These are phyloP conservation scores for Scheffersomyces quercinus DNA, from an alignment of 1,139 yeast genomes.

Conservation along the genomic window DNA sequence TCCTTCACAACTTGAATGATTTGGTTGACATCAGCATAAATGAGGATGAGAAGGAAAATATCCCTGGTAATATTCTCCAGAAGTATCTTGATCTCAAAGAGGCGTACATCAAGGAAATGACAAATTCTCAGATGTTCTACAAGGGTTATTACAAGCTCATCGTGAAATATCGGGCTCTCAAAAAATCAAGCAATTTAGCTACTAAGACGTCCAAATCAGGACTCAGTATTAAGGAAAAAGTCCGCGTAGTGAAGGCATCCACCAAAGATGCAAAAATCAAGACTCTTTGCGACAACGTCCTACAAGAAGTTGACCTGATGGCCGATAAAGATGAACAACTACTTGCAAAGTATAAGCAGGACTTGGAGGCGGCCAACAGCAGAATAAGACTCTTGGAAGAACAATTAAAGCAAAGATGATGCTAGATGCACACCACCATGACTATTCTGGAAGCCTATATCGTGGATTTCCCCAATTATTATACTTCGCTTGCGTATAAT, in stretches of 20 bases:
- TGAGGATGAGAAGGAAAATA: constrained; percentile 12
- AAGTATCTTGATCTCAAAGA: constrained; percentile 32
- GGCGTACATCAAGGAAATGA: constrained; percentile 33
- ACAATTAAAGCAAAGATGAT: not conserved
- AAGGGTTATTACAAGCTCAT: constrained; percentile 42
- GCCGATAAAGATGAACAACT: constrained; percentile 10
- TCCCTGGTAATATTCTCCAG: constrained; percentile 12
- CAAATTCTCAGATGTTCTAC: constrained; percentile 30
- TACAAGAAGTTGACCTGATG: constrained; percentile 21
- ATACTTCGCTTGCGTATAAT: too few species aligned
- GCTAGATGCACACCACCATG: too few species aligned
- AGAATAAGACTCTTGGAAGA: constrained; percentile 15
- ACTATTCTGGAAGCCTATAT: too few species aligned
- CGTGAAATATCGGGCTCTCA: constrained; percentile 41
- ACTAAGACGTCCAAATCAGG: constrained; percentile 2
- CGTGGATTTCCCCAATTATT: too few species aligned
- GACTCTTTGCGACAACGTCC: constrained; percentile 23
- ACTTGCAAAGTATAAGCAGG: constrained; percentile 9
- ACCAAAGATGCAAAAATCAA: constrained; percentile 24
- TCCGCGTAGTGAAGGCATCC: constrained; percentile 23
- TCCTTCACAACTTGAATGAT: constrained; percentile 22
- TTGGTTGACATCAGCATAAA: constrained; percentile 18
- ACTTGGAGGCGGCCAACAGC: constrained; percentile 13
- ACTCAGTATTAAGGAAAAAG: constrained; percentile 19
- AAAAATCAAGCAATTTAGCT: constrained; percentile 13